A percentile compares a stretch with the other conserved stretches of the same genome.
These are phyloP conservation scores for Boletus edulis DNA, from an alignment of 768 basidiomycete genomes.

Conservation along the genomic window DNA sequence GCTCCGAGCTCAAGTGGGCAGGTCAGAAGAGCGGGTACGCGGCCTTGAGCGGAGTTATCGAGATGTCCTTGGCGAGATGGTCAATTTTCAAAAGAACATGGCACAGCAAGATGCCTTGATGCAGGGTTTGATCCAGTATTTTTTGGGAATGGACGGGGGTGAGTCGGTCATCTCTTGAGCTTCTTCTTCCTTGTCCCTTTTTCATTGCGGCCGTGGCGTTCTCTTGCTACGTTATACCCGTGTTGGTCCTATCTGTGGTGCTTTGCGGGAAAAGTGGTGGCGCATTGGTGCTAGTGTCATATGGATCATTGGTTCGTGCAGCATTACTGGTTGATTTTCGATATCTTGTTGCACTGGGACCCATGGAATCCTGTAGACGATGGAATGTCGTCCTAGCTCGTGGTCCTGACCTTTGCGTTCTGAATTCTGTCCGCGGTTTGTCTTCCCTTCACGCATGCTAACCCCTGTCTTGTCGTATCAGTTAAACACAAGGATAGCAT, in stretches of 20 bases:
- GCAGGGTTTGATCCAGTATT: constrained; percentile 79
- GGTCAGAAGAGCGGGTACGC: constrained; percentile 51
- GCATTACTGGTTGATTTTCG: too few relatives aligned
- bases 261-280: too few relatives aligned
- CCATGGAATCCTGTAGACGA: too few relatives aligned
- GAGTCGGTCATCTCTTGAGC: constrained; percentile 19
- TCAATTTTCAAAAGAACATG: constrained; percentile 69
- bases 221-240: background rate
- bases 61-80: constrained; percentile 68
- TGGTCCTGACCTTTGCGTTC: background rate
- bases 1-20: constrained; percentile 28
- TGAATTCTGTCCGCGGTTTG: background rate
- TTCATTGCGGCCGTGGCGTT: too few relatives aligned
- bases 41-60: constrained; percentile 64
- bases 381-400: too few relatives aligned
- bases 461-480: constrained; percentile 3
- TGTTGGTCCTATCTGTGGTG: background rate
- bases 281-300: too few relatives aligned
- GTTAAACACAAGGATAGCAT: constrained; percentile 26
- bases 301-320: too few relatives aligned
- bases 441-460: background rate
- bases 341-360: too few relatives aligned
- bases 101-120: constrained; percentile 83
- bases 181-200: background rate
- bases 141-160: constrained; percentile 68